Base-by-base conservation (phyloP, 2,329 filamentous ascomycete genomes). In the Rhinocladiella similis region DNA sequence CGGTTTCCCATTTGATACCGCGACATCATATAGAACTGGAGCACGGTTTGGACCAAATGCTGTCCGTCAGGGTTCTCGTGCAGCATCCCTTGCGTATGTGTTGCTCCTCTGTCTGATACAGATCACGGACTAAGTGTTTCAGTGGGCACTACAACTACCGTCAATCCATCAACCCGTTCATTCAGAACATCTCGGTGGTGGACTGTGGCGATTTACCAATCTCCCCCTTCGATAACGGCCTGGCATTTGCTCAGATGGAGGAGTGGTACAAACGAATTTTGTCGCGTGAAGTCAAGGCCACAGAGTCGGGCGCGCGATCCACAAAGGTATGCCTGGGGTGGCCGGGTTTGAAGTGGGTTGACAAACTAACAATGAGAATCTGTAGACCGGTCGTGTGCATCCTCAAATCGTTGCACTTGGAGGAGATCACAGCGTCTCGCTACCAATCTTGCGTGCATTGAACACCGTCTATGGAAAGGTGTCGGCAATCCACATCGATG, bases 181-280 rank as follows among this genome's bases (percentile, higher is more conserved):
- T 29, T 6, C 49, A 57, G 16, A 49, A 53, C 19, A 53, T 53
- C n/a, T 53, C 49, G 19, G 22, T 57, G 4, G 46, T 57, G n/a
- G 55, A 57, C 16, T 57, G 55, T 46, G 55, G 55, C n/a, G 55
- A 57, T 33, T 16, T 57, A 3, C 55, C 55, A 33, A 50, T 57
- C 10, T 50, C 55, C 1, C 50, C 55, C n/a, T 57, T 50, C 29
- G 55, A 57, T 18, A 57, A 57, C 22, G 55, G 39, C 18, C 29
- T 53, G 3, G 50, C 50, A 10, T 53, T 57, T 29, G 45, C 36
- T 12, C 50, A 50, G 38, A 50, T 57, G 45, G 55, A 53, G 20
- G 29, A 53, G 1, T 50, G 38, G 50, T 53, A 57, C 36, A 57
- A 57, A 14, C 25, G 45, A 39, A 36, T 53, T 13, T 18, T 57